Conservation (phyloP, 805 yeast genomes). For the Saturnispora galanensis region DNA sequence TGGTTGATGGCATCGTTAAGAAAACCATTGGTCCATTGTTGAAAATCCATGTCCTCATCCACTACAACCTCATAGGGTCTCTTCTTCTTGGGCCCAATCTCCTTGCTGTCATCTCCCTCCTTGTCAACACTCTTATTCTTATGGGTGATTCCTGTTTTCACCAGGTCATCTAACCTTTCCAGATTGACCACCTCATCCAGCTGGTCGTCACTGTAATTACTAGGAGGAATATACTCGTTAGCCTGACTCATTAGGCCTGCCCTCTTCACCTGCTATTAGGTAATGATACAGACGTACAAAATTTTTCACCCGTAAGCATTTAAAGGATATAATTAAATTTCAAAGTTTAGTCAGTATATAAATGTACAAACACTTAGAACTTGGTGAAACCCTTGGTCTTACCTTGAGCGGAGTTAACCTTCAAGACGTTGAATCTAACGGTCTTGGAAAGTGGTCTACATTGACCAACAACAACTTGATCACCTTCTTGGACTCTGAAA, state of each 20-base stretch:
- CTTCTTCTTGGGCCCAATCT: slow-evolving; percentile 13
- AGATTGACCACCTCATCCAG: slow-evolving; percentile 7
- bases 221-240: neutral
- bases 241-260: neutral
- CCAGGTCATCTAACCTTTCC: slow-evolving; percentile 4
- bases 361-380: slow-evolving; percentile 51
- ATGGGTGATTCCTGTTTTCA: neutral
- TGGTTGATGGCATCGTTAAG: slow-evolving; percentile 32
- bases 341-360: slow-evolving; percentile 6
- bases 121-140: neutral
- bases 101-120: neutral
- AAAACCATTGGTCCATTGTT: slow-evolving; percentile 45
- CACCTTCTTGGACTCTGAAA: slow-evolving; percentile 99
- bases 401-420: slow-evolving; percentile 83
- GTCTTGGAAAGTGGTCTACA: slow-evolving; percentile 99
- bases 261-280: no score
- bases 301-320: neutral
- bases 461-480: slow-evolving; percentile 98
- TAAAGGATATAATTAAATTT: slow-evolving; percentile 1
- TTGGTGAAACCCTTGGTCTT: slow-evolving; percentile 92
- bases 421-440: slow-evolving; percentile 98
- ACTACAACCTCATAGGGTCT: slow-evolving; percentile 18
- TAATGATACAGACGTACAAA: neutral
- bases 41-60: slow-evolving; percentile 40
- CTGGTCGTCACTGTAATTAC: neutral